These are phyloP conservation scores for Emiliania huxleyi DNA, from an alignment of 78 protist species.

Conservation along the genomic window DNA sequence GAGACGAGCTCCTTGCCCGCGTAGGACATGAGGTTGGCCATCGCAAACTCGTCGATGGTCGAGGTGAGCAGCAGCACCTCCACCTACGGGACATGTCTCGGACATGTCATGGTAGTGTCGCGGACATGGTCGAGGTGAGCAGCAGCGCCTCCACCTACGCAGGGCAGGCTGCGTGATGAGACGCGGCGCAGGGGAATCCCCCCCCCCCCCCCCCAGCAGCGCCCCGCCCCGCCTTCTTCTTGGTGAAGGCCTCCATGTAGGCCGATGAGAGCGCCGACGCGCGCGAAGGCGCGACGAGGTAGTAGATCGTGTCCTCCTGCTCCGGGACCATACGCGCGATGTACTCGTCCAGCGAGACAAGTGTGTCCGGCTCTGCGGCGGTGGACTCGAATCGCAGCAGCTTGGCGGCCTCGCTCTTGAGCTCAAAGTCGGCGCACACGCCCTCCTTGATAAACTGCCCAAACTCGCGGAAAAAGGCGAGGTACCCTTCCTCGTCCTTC, in stretches of 20 bases:
- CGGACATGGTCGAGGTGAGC: no score
- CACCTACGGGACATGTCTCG: background rate
- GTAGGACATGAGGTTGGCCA: constrained; percentile 59
- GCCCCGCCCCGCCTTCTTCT: background rate
- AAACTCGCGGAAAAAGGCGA: constrained; percentile 65
- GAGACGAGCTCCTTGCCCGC: constrained; percentile 57
- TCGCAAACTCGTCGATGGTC: constrained; percentile 80
- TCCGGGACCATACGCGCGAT: constrained; percentile 69
- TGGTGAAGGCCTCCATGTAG: constrained; percentile 82
- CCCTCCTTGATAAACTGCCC: constrained; percentile 84
- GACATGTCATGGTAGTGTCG: no score
- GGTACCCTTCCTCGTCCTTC: constrained; percentile 63
- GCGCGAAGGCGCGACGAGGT: constrained; percentile 62
- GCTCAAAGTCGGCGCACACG: constrained; percentile 67
- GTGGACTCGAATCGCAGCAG: constrained; percentile 75
- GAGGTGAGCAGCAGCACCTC: constrained; percentile 71
- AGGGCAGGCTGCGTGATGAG: no score
- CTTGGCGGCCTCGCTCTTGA: constrained; percentile 61
- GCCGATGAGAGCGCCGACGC: constrained; percentile 68
- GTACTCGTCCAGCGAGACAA: constrained; percentile 73
- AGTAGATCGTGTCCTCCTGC: constrained; percentile 77
- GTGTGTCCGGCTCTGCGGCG: background rate
- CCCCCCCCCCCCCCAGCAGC: no score
- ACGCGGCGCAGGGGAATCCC: no score
- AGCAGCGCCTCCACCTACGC: no score